Evolutionary conservation across 345 rosid genomes (phyloP).

Genomic region (Cardamine resedifolia): DNA sequence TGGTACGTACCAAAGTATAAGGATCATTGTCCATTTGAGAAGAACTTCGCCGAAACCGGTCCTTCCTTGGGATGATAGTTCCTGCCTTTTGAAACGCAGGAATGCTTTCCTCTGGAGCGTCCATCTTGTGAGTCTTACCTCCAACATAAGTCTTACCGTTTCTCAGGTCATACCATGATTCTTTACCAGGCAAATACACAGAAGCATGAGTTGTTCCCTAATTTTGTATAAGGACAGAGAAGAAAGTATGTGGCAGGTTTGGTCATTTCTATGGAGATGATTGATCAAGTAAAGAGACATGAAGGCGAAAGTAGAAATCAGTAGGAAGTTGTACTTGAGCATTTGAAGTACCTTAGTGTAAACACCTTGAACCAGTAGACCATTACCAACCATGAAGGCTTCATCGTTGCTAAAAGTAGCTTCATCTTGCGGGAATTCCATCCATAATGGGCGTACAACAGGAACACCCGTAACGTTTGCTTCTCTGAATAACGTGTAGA

Average conservation of each 20-base stretch:
- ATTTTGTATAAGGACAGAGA: background rate
- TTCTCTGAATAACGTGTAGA: constrained; percentile 94
- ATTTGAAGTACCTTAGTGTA: constrained; percentile 62
- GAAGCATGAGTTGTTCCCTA: constrained; percentile 72
- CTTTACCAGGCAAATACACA: constrained; percentile 90
- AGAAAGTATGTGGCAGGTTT: background rate
- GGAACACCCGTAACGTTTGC: constrained; percentile 88
- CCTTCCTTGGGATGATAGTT: constrained; percentile 88
- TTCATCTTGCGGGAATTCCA: constrained; percentile 97
- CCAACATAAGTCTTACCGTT: constrained; percentile 68
- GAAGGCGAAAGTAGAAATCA: background rate
- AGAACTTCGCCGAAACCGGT: constrained; percentile 87
- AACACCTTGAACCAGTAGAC: constrained; percentile 92
- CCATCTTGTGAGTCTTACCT: constrained; percentile 67
- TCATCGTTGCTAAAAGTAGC: constrained; percentile 82
- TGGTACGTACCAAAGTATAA: constrained; percentile 73
- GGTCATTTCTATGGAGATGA: background rate
- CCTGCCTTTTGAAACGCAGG: constrained; percentile 99
- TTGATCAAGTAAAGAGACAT: constrained; percentile 5
- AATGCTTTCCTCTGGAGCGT: constrained; percentile 74
- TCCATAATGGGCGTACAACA: constrained; percentile 89
- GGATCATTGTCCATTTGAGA: constrained; percentile 96
- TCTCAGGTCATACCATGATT: constrained; percentile 84
- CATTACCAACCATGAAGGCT: constrained; percentile 95
- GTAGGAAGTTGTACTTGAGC: background rate